These are phyloP conservation scores for Colletotrichum higginsianum DNA, from an alignment of 2,329 filamentous ascomycete genomes.

Conservation along the genomic window DNA sequence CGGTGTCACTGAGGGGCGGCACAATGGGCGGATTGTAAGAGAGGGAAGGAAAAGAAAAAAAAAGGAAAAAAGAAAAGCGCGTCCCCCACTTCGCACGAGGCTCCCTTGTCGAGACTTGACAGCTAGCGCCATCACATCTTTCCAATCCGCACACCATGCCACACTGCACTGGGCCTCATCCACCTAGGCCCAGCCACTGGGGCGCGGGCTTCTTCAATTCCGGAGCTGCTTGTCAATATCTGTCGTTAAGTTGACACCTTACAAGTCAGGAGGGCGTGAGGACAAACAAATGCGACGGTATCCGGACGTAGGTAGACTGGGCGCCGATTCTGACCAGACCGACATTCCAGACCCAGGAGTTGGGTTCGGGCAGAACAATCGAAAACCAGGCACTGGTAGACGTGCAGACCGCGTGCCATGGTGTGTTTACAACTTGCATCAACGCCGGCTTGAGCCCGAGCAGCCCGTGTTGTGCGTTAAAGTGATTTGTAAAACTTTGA, in stretches of 20 bases:
- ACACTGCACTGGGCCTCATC: background rate
- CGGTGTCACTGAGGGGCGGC: background rate
- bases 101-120: slow-evolving; percentile 34
- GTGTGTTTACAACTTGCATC: background rate
- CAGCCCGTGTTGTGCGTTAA: background rate
- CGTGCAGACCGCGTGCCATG: background rate
- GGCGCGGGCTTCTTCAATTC: slow-evolving; percentile 32
- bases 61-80: background rate
- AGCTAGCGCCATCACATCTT: slow-evolving; percentile 20
- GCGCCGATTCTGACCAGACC: background rate
- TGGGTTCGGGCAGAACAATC: background rate
- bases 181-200: slow-evolving; percentile 18
- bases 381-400: background rate
- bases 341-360: slow-evolving; percentile 17
- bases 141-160: slow-evolving; percentile 7
- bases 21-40: background rate
- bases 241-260: background rate
- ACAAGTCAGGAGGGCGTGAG: background rate
- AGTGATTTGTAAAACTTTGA: background rate
- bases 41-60: background rate
- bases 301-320: background rate
- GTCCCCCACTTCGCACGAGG: slow-evolving; percentile 37
- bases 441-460: background rate
- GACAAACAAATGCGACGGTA: background rate
- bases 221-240: slow-evolving; percentile 2